These are phyloP conservation scores for Posidonia australis DNA, from an alignment of 106 monocot genomes.

Conservation along the genomic window DNA sequence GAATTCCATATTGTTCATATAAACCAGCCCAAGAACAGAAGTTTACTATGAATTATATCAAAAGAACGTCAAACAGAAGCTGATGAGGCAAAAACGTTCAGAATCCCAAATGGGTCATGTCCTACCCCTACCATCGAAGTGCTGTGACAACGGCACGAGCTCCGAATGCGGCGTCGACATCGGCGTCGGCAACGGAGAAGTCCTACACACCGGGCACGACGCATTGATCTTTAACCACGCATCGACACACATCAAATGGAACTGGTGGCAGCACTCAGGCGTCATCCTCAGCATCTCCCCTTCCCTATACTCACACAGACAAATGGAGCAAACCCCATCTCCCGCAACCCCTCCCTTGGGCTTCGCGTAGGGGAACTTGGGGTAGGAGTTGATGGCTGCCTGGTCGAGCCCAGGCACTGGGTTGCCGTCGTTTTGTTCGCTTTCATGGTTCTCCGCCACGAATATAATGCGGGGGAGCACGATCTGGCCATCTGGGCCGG, in stretches of 20 bases:
- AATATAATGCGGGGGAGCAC: slow-evolving; percentile 11
- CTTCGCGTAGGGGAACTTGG: slow-evolving; percentile 12
- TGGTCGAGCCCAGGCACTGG: slow-evolving; percentile 8
- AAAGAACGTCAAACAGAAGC: no score
- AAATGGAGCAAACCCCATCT: slow-evolving; percentile 11
- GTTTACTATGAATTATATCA: no score
- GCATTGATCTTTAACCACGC: slow-evolving; percentile 19
- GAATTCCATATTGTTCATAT: no score
- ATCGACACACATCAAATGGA: slow-evolving; percentile 16
- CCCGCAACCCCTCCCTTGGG: background rate
- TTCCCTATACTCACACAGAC: slow-evolving; percentile 19
- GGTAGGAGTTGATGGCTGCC: slow-evolving; percentile 15
- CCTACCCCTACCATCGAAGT: slow-evolving; percentile 4
- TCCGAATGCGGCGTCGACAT: slow-evolving; percentile 16
- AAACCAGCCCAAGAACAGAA: no score
- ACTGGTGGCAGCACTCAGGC: slow-evolving; percentile 17
- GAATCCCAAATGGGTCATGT: no score
- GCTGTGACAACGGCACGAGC: slow-evolving; percentile 16
- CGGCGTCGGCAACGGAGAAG: slow-evolving; percentile 18
- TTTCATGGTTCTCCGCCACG: slow-evolving; percentile 8
- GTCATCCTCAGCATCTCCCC: slow-evolving; percentile 22
- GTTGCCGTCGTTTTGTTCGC: background rate
- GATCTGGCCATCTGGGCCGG: background rate
- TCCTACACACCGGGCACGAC: slow-evolving; percentile 17
- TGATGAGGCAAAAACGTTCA: no score